Percentiles rank a stretch among this genome's conserved stretches.
These are phyloP conservation scores for Metahyphopichia silvanorum DNA, from an alignment of 805 yeast genomes.

Conservation along the genomic window DNA sequence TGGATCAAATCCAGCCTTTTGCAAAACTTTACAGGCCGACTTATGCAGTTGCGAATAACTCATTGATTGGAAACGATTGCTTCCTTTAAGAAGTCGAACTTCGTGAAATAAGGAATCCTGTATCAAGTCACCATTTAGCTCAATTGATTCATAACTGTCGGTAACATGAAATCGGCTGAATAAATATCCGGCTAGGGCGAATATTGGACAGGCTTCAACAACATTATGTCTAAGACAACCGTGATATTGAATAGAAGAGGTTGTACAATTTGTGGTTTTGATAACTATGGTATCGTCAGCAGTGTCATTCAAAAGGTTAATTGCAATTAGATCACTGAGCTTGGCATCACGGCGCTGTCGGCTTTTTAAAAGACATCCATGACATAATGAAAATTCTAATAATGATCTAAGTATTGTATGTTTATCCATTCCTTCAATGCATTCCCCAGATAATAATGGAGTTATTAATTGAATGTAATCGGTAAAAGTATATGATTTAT, in stretches of 20 bases:
- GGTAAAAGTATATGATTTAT: too few species aligned
- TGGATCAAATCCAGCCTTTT: constrained; percentile 11
- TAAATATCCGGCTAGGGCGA: constrained; percentile 23
- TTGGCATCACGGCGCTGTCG: constrained; percentile 22
- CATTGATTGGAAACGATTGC: constrained; percentile 18
- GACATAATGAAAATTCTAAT: constrained; percentile 22
- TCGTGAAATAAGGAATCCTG: constrained; percentile 10
- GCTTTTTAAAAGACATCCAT: constrained; percentile 15
- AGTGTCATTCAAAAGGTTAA: not conserved
- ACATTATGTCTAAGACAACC: constrained; percentile 20
- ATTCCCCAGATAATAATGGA: constrained; percentile 13
- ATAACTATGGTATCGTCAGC: not conserved
- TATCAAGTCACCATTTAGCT: constrained; percentile 6
- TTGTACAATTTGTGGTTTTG: too few species aligned
- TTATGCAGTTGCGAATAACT: constrained; percentile 26
- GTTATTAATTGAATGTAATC: constrained; percentile 17
- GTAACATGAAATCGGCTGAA: constrained; percentile 27
- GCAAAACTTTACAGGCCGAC: constrained; percentile 17
- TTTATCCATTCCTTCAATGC: constrained; percentile 11
- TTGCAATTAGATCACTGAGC: constrained; percentile 13
- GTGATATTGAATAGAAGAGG: constrained; percentile 8
- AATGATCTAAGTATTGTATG: constrained; percentile 22
- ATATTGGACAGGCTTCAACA: constrained; percentile 25
- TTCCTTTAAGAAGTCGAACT: constrained; percentile 21
- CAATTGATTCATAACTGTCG: constrained; percentile 20